Conservation (phyloP, 2,329 filamentous ascomycete species). For the Herpotrichia juniperi region DNA sequence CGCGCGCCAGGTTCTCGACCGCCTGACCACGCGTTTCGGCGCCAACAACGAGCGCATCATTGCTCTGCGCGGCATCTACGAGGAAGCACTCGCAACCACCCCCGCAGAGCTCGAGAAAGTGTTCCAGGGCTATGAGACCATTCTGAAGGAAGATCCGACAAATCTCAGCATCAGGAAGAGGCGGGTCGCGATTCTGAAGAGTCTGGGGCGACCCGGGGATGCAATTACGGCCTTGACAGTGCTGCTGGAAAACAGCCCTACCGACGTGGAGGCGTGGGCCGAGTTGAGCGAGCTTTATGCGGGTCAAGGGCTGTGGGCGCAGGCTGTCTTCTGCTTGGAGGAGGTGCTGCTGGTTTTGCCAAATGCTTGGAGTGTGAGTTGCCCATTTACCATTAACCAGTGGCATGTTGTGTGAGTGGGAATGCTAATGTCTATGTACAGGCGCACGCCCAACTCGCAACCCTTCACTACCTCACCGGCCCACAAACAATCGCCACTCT, state of each 20-base stretch:
- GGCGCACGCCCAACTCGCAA: constrained; percentile 87
- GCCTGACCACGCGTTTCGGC: constrained; percentile 81
- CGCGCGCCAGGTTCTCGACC: constrained; percentile 76
- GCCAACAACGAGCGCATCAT: constrained; percentile 83
- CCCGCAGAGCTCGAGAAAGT: constrained; percentile 70
- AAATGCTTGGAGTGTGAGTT: constrained; percentile 90
- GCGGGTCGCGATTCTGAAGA: constrained; percentile 77
- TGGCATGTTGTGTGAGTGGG: not conserved
- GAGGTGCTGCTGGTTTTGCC: constrained; percentile 86
- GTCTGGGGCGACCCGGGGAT: constrained; percentile 71
- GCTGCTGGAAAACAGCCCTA: constrained; percentile 82
- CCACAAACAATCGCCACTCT: constrained; percentile 50
- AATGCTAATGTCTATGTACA: constrained; percentile 41
- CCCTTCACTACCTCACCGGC: constrained; percentile 75
- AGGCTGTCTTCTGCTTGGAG: constrained; percentile 87
- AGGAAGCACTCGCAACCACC: constrained; percentile 78
- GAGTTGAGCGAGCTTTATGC: constrained; percentile 90
- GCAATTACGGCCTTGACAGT: constrained; percentile 76
- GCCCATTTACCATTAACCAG: too few species aligned
- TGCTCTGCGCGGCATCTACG: constrained; percentile 80
- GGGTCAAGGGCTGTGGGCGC: constrained; percentile 75
- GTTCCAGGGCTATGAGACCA: constrained; percentile 77
- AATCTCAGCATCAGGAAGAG: constrained; percentile 89
- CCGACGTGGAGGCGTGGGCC: constrained; percentile 91
- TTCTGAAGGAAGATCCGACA: constrained; percentile 73